These are phyloP conservation scores for Aegilops tauschii DNA, from an alignment of 176 grass and related monocot genomes.

Conservation along the genomic window DNA sequence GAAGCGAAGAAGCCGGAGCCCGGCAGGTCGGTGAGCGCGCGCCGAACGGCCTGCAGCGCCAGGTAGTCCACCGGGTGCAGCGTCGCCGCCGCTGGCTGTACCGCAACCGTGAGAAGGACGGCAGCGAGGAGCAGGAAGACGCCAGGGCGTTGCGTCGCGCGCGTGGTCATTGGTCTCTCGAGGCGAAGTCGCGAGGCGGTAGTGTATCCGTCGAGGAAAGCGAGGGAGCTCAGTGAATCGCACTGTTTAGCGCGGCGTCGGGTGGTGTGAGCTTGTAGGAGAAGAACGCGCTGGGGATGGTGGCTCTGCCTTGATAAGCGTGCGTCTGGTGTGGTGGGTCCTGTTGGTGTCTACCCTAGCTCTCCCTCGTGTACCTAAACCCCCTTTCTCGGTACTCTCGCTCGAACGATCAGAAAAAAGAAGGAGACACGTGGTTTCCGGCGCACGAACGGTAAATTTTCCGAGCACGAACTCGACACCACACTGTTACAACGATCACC, in stretches of 20 bases:
- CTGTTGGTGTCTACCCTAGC: background rate
- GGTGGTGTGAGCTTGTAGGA: background rate
- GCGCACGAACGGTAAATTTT: too few relatives aligned
- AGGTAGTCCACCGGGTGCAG: constrained; percentile 80
- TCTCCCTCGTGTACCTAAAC: too few relatives aligned
- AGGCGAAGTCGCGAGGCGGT: background rate
- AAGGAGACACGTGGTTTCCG: too few relatives aligned
- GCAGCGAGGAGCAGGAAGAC: background rate
- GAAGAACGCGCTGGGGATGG: background rate
- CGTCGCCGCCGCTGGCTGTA: constrained; percentile 9
- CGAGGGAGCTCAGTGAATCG: background rate
- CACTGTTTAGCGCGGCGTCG: background rate
- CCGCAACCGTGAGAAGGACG: background rate
- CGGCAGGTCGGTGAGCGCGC: constrained; percentile 44
- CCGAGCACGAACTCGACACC: too few relatives aligned
- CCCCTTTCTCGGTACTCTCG: too few relatives aligned
- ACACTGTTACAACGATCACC: too few relatives aligned
- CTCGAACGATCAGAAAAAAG: too few relatives aligned
- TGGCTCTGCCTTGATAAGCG: constrained; percentile 37
- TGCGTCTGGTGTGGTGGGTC: background rate
- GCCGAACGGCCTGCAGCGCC: constrained; percentile 44
- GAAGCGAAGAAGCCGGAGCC: constrained; percentile 62
- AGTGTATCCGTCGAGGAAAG: background rate
- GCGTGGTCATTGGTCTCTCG: constrained; percentile 18
- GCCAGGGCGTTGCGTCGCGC: background rate